Base-by-base conservation (phyloP, 345 rosid genomes). In the Nasturtium officinale region DNA sequence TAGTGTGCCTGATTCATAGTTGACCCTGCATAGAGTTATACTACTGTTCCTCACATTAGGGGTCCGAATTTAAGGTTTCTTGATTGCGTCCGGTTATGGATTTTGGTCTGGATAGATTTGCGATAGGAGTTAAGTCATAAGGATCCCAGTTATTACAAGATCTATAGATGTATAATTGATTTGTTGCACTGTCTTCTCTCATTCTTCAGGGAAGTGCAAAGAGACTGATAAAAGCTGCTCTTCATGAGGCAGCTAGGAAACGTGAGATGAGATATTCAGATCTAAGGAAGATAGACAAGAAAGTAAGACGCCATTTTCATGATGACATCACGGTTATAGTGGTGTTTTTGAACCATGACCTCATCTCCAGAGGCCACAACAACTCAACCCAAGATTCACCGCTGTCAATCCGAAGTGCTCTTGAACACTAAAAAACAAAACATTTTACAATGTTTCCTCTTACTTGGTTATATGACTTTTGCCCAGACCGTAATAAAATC, bases 291-390 rank as follows among this genome's bases (percentile, higher is more conserved):
- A 86, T 90, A 18, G 94, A 89, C 80, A 90, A 84, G 88, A 85
- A 85, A 77, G 98, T 93, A 35, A 90, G 96, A 30, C 93, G 96
- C 7, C 96, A 90, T 80, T 93, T 93, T 72, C 98, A 93, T 5
- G 98, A 93, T n/a, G 98, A 90, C 74, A 86, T 93, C 76, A 90
- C 98, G 11, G 98, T 86, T 7, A 83, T 89, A 67, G 89, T 93
- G 59, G 83, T 89, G 76, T 93, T 90, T 82, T 86, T 93, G 63
- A 87, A 93, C 81, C 97, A 90, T 18, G 93, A 89, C 76, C 87
- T 85, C 68, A 82, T 88, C 67, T 83, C 90, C n/a, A 84, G 81
- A 76, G 87, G 90, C 51, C 76, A 77, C 53, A 16, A 1, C 51
- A 71, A 71, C 54, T 56, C 68, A 50, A 23, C 9, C 61, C 82